phyloP scores from a whole-genome alignment of 306 rosid species.

The Prunus armeniaca region DNA sequence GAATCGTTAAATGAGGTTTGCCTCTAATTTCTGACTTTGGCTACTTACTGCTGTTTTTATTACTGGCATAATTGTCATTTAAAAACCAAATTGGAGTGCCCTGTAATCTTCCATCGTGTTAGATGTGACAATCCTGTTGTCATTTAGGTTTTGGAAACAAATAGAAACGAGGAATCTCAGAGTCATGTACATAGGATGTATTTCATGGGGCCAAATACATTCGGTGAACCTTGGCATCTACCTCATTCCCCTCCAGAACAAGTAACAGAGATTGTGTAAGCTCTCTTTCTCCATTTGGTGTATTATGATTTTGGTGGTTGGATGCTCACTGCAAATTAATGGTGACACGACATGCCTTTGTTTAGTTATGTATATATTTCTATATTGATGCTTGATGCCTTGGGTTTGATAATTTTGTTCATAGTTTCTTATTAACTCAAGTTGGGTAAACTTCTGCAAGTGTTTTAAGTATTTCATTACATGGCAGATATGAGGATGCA shows the following conservation, averaged over 20 bases:
- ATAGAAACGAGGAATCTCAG: conserved; percentile 43
- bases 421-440: neutral
- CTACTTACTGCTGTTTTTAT: conserved; percentile 10
- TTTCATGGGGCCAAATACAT: conserved; percentile 54
- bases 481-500: conserved; percentile 52
- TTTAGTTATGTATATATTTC: neutral
- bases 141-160: conserved; percentile 68
- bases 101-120: conserved; percentile 13
- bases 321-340: neutral
- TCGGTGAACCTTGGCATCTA: conserved; percentile 53
- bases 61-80: neutral
- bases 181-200: conserved; percentile 53
- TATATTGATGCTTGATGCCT: neutral
- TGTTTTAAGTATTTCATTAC: conserved; percentile 11
- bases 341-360: neutral
- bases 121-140: conserved; percentile 22
- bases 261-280: conserved; percentile 48
- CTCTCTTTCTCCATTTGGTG: conserved; percentile 10
- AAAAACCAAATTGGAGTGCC: conserved; percentile 6
- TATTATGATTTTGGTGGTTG: conserved; percentile 5
- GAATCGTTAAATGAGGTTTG: conserved; percentile 93
- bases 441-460: neutral
- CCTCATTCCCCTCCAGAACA: conserved; percentile 52
- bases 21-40: conserved; percentile 25
- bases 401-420: neutral